Conservation (phyloP, 176 grass and related monocot genomes). For the Aegilops sharonensis region DNA sequence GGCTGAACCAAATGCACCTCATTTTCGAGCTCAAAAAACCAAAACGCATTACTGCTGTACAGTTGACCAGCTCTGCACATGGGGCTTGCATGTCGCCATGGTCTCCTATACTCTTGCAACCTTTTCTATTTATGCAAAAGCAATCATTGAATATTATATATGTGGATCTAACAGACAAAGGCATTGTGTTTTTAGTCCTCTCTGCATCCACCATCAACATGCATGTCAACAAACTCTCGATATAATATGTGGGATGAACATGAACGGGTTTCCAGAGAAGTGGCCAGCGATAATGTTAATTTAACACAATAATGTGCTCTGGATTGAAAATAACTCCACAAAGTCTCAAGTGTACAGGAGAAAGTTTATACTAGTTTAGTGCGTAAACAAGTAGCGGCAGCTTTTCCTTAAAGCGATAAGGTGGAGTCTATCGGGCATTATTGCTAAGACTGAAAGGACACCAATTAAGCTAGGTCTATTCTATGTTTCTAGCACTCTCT, state of each 20-base stretch:
- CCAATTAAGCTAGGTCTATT: not conserved
- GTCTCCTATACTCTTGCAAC: not conserved
- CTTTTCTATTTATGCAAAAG: not conserved
- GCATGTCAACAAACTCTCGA: not conserved
- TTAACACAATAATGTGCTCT: not conserved
- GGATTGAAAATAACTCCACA: not conserved
- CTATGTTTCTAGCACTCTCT: not conserved
- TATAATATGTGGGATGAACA: conserved; percentile 8
- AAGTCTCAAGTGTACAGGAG: conserved; percentile 2
- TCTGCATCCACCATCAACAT: not conserved
- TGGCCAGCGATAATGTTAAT: conserved; percentile 13
- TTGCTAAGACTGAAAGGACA: not conserved
- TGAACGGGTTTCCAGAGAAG: not conserved
- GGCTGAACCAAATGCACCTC: not conserved
- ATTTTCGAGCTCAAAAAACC: not conserved
- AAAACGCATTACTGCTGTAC: not conserved
- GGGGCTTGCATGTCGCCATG: not conserved
- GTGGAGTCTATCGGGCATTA: not conserved
- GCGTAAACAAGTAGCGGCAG: not conserved
- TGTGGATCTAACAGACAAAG: not conserved
- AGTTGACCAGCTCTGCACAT: not conserved
- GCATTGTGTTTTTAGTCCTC: not conserved
- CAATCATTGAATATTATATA: conserved; percentile 36
- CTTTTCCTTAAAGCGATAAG: conserved; percentile 36
- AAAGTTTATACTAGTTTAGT: conserved; percentile 11